A percentile compares a stretch with the other conserved stretches of the same genome.
These are phyloP conservation scores for Citrus cavaleriei DNA, from an alignment of 345 rosid genomes.

Conservation along the genomic window DNA sequence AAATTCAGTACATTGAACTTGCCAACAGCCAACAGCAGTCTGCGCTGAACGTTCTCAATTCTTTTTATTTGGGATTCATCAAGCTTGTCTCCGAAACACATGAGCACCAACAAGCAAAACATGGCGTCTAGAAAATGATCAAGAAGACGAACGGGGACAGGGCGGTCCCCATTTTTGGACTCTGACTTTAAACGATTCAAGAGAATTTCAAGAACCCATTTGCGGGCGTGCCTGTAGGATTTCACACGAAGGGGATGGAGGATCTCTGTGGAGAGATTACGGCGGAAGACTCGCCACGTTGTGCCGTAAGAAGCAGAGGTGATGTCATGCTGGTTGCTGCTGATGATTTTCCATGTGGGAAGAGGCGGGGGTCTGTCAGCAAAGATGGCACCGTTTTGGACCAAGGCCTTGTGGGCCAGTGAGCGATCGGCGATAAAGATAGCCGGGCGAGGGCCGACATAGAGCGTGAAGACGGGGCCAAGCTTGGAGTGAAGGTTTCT, in stretches of 20 bases:
- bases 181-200: neutral
- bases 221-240: constrained; percentile 3
- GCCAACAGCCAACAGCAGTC: neutral
- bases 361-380: constrained; percentile 11
- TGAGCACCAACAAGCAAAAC: constrained; percentile 10
- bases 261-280: constrained; percentile 18
- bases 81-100: constrained; percentile 23
- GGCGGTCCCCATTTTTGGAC: neutral
- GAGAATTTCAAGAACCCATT: constrained; percentile 3
- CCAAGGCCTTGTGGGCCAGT: constrained; percentile 13
- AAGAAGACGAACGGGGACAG: neutral
- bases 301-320: constrained; percentile 2
- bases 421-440: constrained; percentile 17
- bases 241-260: constrained; percentile 14
- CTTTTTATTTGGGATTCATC: neutral
- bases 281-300: constrained; percentile 1
- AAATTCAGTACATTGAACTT: constrained; percentile 4
- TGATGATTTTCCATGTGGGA: neutral
- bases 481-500: constrained; percentile 4
- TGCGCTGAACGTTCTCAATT: neutral
- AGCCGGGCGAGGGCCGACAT: constrained; percentile 2
- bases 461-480: constrained; percentile 13
- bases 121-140: constrained; percentile 1
- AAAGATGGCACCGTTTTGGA: constrained; percentile 14
- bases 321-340: constrained; percentile 3